These are phyloP conservation scores for Fusarium denticulatum DNA, from an alignment of 2,329 filamentous ascomycete species.

Conservation along the genomic window DNA sequence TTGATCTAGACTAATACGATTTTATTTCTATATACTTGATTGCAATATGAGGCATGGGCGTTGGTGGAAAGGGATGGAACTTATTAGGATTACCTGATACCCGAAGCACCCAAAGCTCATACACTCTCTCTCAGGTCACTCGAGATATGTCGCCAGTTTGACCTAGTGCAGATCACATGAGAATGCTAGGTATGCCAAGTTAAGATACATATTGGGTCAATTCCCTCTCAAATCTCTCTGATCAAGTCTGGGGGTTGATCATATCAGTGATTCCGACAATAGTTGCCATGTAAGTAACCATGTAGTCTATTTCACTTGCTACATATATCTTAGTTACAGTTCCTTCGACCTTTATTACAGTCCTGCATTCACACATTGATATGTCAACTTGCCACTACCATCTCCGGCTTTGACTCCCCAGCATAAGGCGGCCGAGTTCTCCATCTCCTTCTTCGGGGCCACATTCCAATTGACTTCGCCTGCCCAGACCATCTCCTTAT, in stretches of 20 bases:
- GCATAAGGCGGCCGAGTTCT: not conserved
- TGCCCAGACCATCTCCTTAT: not conserved
- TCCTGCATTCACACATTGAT: not conserved
- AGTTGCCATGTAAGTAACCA: rapidly evolving
- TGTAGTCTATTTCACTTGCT: not conserved
- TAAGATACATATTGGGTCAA: not conserved
- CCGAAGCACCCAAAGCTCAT: not conserved
- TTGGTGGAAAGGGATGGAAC: no score
- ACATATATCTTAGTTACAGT: rapidly evolving
- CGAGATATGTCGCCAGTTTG: not conserved
- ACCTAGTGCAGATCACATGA: not conserved
- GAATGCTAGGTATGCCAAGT: no score
- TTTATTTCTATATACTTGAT: no score
- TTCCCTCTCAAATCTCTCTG: not conserved
- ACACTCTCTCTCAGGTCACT: not conserved
- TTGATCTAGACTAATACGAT: no score
- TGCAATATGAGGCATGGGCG: no score
- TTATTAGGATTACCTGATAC: no score
- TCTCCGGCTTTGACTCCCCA: not conserved
- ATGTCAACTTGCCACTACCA: not conserved
- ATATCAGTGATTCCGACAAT: not conserved
- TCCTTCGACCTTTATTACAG: rapidly evolving
- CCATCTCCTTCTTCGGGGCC: not conserved
- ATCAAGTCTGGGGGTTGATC: not conserved
- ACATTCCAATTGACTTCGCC: not conserved